A percentile compares a stretch with the other conserved stretches of the same genome.
phyloP scores from a whole-genome alignment of 805 yeast species.

The Teunomyces kruisii region DNA sequence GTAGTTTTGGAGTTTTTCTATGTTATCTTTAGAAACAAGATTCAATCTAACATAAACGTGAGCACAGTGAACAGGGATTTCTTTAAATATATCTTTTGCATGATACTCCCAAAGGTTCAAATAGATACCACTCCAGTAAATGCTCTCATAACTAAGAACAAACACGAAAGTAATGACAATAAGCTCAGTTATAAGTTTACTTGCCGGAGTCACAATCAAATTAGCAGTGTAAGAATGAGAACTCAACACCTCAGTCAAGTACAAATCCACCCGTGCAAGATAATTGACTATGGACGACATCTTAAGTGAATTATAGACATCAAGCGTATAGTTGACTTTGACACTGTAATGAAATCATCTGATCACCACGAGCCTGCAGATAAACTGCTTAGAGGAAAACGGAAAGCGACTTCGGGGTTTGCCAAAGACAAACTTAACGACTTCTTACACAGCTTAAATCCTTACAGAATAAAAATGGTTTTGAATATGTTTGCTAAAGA shows the following conservation, averaged over 20 bases:
- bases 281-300: constrained; percentile 1
- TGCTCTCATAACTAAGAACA: constrained; percentile 35
- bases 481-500: too few relatives aligned
- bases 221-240: constrained; percentile 21
- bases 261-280: neutral
- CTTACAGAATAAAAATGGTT: too few relatives aligned
- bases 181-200: constrained; percentile 29
- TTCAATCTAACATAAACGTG: constrained; percentile 61
- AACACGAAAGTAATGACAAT: constrained; percentile 22
- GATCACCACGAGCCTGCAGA: neutral
- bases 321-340: too few relatives aligned
- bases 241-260: constrained; percentile 7
- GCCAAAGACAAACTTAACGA: too few relatives aligned
- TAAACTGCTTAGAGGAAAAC: neutral
- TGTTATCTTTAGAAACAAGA: constrained; percentile 21
- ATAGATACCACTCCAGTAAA: constrained; percentile 45
- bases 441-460: too few relatives aligned
- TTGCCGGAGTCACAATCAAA: constrained; percentile 23
- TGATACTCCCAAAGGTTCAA: constrained; percentile 48
- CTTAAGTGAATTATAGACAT: neutral
- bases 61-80: constrained; percentile 77
- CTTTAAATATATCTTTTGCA: constrained; percentile 63
- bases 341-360: neutral
- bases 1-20: constrained; percentile 23
- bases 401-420: neutral